Evolutionary conservation across 192 early-diverging fungal genomes (phyloP), one percentile per base, ranked within the genome.

Genomic region (Obelidium mucronatum): DNA sequence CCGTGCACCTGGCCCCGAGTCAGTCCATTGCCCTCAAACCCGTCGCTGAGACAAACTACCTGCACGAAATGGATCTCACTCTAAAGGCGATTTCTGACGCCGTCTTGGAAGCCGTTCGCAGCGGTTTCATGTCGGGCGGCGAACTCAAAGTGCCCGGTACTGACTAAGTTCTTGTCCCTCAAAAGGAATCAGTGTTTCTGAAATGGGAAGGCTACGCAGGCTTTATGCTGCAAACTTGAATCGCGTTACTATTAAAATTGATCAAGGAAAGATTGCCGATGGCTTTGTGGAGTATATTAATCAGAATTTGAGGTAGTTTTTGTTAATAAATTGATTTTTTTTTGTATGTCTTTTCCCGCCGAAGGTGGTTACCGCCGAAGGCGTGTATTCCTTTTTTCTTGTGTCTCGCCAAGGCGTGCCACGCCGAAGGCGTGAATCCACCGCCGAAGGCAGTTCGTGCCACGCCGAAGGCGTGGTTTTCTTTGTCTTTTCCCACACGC

Each of bases 201-300:
- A 97, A 79, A 80, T 99, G 65, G 83, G 95, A 64, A 68, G 95
- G 31, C 74, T 92, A 53, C 83, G 92, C 40, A 80, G 93, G 79
- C 94, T 97, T 80, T 98, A 94, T 77, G 64, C 66, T n/a, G 88
- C 89, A 19, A 89, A 90, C 39, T 85, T 97, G n/a, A 98, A 99
- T 83, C 93, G 93, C 67, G 83, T 94, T 78, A 93, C 92, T 66
- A 94, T 94, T 24, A 68, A 91, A 31, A 76, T 92, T 52, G 88
- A 92, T 75, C 85, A 94, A 61, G 88, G 83, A 39, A 85, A 87
- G 40, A 90, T 97, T 53, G 90, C 90, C 0, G 90, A 94, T 40
- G 83, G 89, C 31, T 98, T 99, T 93, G 94, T 93, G 28, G 92
- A 96, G 44, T 44, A 44, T 17, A 77, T 99, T 62, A 98, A 95